Evolutionary conservation across 148 eudicot species (phyloP).

Genomic region (Persicaria maculosa): DNA sequence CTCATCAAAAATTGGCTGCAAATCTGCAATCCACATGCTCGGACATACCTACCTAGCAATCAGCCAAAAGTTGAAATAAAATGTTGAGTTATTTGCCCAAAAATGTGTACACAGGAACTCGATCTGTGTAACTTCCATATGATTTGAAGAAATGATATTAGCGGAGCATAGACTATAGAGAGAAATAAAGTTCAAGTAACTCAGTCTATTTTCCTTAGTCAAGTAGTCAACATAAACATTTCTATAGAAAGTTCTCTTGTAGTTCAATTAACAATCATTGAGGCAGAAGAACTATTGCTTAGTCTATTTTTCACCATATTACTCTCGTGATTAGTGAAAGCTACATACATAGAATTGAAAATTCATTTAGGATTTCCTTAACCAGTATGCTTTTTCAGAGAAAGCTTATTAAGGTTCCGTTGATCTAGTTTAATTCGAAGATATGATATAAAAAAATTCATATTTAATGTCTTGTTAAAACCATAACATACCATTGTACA

Average conservation of each 20-base stretch:
- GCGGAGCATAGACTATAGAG: background rate
- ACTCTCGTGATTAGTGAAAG: background rate
- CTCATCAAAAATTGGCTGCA: slow-evolving; percentile 79
- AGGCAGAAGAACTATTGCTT: background rate
- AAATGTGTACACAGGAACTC: background rate
- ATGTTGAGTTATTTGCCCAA: background rate
- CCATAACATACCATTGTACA: slow-evolving; percentile 66
- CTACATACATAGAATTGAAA: background rate
- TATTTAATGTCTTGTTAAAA: background rate
- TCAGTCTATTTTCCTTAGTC: too few relatives aligned
- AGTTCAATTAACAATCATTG: too few relatives aligned
- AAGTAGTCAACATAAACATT: too few relatives aligned
- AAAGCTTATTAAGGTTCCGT: background rate
- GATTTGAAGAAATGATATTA: background rate
- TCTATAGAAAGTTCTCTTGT: too few relatives aligned
- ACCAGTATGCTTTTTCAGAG: background rate
- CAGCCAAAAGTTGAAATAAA: background rate
- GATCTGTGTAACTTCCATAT: background rate
- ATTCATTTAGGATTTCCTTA: too few relatives aligned
- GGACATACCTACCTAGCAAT: slow-evolving; percentile 68
- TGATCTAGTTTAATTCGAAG: too few relatives aligned
- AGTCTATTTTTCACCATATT: background rate
- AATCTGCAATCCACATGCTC: slow-evolving; percentile 80
- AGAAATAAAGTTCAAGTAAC: too few relatives aligned
- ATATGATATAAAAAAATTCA: background rate